Conservation (phyloP, 208 protist species). For the Naegleria fowleri region DNA sequence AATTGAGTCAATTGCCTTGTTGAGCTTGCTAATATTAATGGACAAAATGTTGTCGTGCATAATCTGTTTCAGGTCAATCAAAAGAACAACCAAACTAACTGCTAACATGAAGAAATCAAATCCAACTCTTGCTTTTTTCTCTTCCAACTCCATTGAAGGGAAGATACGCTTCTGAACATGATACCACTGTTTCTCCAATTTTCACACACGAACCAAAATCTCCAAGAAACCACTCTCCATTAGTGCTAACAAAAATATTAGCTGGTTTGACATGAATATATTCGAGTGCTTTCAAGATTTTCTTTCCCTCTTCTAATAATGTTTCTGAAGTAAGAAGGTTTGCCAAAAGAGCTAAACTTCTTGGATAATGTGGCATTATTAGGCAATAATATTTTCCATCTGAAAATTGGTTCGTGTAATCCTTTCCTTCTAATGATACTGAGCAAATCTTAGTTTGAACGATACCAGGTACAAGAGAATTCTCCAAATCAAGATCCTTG, state of each 20-base stretch:
- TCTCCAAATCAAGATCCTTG: not conserved
- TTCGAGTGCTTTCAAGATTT: not conserved
- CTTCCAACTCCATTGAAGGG: no score
- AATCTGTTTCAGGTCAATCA: not conserved
- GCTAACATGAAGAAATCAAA: slow-evolving; percentile 14
- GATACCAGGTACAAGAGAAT: not conserved
- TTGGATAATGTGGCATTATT: not conserved
- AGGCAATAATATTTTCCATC: not conserved
- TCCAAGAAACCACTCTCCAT: not conserved
- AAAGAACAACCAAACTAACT: no score
- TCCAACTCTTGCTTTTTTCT: not conserved
- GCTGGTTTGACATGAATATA: not conserved
- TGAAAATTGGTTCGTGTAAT: no score
- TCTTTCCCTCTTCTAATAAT: not conserved
- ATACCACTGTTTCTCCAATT: not conserved
- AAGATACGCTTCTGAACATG: not conserved
- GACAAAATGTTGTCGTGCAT: no score
- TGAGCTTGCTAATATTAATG: no score
- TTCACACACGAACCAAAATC: slow-evolving; percentile 17
- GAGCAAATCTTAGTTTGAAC: not conserved
- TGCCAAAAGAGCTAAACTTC: not conserved
- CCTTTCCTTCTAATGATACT: not conserved
- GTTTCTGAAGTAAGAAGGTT: not conserved
- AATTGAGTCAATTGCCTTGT: no score
- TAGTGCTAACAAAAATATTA: not conserved